Conservation (phyloP, 106 monocot species). For the Phalaenopsis equestris region DNA sequence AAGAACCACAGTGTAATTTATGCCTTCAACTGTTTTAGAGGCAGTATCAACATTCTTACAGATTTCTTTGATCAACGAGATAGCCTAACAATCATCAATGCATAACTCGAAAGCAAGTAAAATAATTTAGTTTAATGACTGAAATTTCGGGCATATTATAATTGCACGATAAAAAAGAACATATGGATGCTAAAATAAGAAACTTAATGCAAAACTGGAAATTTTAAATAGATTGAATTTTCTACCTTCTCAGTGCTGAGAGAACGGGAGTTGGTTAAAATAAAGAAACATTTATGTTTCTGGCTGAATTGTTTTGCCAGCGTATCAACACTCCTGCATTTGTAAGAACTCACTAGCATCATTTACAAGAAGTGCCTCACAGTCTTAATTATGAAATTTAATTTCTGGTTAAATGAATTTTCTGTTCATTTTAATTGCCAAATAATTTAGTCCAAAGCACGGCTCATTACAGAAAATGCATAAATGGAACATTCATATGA, state of each 20-base stretch:
- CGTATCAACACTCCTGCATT: conserved; percentile 65
- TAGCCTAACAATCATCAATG: conserved; percentile 41
- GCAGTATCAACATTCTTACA: conserved; percentile 82
- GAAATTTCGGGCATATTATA: neutral
- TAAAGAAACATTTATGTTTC: conserved; percentile 68
- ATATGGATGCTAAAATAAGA: conserved; percentile 1
- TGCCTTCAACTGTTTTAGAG: conserved; percentile 52
- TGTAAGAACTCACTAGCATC: neutral
- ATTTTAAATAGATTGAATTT: conserved; percentile 1
- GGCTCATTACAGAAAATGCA: neutral
- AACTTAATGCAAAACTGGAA: neutral
- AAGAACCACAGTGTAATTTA: conserved; percentile 72
- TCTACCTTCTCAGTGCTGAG: conserved; percentile 81
- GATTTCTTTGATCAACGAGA: conserved; percentile 63
- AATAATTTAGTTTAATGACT: neutral
- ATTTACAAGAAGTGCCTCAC: neutral
- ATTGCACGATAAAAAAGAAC: neutral
- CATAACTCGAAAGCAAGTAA: neutral
- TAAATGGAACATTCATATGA: neutral
- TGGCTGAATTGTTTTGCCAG: conserved; percentile 62
- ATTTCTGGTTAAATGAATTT: neutral
- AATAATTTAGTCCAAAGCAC: neutral
- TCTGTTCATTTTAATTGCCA: neutral
- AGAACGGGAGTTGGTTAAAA: conserved; percentile 92
- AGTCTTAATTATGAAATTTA: neutral